Base-by-base conservation (phyloP, 2,329 filamentous ascomycete species). In the Colletotrichum acutatum region DNA sequence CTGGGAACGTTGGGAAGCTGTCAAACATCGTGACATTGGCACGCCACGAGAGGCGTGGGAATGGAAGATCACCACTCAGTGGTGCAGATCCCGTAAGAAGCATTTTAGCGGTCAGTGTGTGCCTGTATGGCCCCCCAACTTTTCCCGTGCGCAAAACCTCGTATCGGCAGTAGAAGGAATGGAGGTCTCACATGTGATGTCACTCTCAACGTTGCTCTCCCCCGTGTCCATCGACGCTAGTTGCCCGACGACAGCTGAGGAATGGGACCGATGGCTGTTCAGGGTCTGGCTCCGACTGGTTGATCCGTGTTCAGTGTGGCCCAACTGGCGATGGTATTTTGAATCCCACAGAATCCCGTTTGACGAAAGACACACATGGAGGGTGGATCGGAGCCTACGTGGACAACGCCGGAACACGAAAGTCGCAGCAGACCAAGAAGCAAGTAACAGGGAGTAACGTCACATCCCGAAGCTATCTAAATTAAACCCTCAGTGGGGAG, bases 181-280 rank as follows among this genome's bases (percentile, higher is more conserved):
- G 26, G 22, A 32, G 5, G 62, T 65, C 62, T 65, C 62, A 65
- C 52, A 28, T n/a, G 52, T 65, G 62, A 65, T 65, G 62, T 65
- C 62, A 65, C 24, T 22, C 16, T n/a, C 32, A 56, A 28, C 52
- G 62, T 30, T 65, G 32, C 46, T 56, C 9, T 42, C 32, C 22
- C 49, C 37, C 32, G 52, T 32, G 32, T 65, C 32, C 16, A 32
- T 56, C 8, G 26, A 9, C 62, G 16, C 49, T 42, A 42, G 49
- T 22, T 37, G 62, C 52, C 30, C 24, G 8, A 49, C 8, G 49
- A 14, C 30, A 26, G 32, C 49, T n/a, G 16, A 9, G 24, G 24
- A 65, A 16, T 22, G 52, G 19, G n/a, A 12, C n/a, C 14, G 19
- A 16, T 19, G 26, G 19, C 19, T 49, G 42, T 11, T n/a, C 22